Evolutionary conservation across 495 filamentous ascomycete genomes (phyloP).

Genomic region (Pseudomonodictys pantanalensis): DNA sequence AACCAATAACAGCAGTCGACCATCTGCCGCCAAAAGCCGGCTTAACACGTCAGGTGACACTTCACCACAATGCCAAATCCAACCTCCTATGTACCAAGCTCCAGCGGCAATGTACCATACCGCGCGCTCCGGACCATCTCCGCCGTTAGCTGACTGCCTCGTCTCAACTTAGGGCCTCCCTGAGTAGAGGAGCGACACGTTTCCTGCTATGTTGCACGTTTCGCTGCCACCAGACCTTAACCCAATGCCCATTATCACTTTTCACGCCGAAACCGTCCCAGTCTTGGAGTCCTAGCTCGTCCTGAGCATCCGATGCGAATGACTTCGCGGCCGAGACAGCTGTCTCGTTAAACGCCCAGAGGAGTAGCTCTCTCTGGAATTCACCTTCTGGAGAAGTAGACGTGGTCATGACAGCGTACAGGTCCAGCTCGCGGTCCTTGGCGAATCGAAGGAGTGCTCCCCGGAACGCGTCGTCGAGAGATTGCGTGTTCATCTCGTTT

Average conservation of each 20-base stretch:
- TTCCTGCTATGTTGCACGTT: conserved; percentile 73
- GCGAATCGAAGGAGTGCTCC: conserved; percentile 55
- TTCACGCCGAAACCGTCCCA: conserved; percentile 45
- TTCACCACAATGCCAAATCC: conserved; percentile 6
- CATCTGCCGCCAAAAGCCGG: conserved; percentile 19
- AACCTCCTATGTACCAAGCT: conserved; percentile 2
- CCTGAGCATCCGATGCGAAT: conserved; percentile 52
- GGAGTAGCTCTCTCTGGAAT: conserved; percentile 71
- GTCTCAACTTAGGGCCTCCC: conserved; percentile 55
- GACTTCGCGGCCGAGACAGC: conserved; percentile 48
- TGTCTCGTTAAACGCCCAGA: conserved; percentile 56
- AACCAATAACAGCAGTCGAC: conserved; percentile 16
- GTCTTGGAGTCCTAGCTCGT: conserved; percentile 55
- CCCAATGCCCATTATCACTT: conserved; percentile 19
- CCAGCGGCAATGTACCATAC: background rate
- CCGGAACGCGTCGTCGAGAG: conserved; percentile 46
- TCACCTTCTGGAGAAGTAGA: conserved; percentile 47
- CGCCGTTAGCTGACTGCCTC: background rate
- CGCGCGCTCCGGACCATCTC: conserved; percentile 7
- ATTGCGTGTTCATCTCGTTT: conserved; percentile 37
- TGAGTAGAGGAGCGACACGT: conserved; percentile 80
- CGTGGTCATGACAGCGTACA: conserved; percentile 77
- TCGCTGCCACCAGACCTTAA: conserved; percentile 53
- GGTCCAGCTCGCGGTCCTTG: conserved; percentile 54
- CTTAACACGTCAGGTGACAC: conserved; percentile 1